Evolutionary conservation across 2,329 filamentous ascomycete genomes (phyloP).

Genomic region (Penicillium verrucosum): DNA sequence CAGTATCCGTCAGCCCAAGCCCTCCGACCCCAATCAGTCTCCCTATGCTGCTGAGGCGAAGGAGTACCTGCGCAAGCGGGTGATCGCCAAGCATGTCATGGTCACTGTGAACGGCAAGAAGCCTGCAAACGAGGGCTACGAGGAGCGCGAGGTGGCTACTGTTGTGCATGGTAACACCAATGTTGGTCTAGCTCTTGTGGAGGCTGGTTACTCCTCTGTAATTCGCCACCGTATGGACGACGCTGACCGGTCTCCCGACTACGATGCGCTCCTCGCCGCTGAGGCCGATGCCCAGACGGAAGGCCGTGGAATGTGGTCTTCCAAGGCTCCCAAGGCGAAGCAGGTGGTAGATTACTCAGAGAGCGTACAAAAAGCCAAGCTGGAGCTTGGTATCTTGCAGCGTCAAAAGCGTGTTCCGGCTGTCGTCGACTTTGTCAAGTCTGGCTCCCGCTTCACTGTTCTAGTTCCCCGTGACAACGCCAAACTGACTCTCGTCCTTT

Average conservation of each 20-base stretch:
- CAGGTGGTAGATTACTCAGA: constrained; percentile 89
- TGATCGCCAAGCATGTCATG: constrained; percentile 94
- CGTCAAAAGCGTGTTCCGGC: constrained; percentile 90
- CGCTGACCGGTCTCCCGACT: constrained; percentile 87
- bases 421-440: constrained; percentile 95
- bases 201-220: constrained; percentile 88
- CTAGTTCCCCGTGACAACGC: constrained; percentile 88
- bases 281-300: constrained; percentile 69
- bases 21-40: constrained; percentile 78
- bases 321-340: constrained; percentile 79
- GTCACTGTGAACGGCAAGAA: constrained; percentile 87
- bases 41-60: constrained; percentile 92
- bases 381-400: constrained; percentile 81
- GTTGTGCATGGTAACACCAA: constrained; percentile 82
- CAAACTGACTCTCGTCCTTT: constrained; percentile 92
- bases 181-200: constrained; percentile 77
- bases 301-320: constrained; percentile 91
- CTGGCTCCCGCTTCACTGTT: constrained; percentile 90
- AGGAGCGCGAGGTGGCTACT: constrained; percentile 91
- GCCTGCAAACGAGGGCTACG: constrained; percentile 83
- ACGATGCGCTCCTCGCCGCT: constrained; percentile 60
- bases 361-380: constrained; percentile 89
- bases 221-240: constrained; percentile 95
- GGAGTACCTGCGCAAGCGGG: constrained; percentile 86
- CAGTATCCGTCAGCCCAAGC: constrained; percentile 90